phyloP scores from a whole-genome alignment of 257 asterid species.

The Euphrasia confusa region DNA sequence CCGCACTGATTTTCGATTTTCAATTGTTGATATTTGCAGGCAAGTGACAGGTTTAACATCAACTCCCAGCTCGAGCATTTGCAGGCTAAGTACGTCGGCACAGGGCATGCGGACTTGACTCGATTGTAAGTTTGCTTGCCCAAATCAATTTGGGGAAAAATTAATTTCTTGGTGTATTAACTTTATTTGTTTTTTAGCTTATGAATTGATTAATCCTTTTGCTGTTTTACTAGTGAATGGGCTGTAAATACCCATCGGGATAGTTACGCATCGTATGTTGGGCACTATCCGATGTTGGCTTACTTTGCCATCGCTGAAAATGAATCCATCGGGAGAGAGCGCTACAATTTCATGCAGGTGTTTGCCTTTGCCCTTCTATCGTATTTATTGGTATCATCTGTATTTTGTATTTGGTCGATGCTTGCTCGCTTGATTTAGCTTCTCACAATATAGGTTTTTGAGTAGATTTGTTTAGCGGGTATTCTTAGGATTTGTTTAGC shows the following conservation, averaged over 20 bases:
- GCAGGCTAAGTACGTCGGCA: conserved; percentile 99
- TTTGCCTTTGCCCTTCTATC: conserved; percentile 2
- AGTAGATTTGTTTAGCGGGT: not conserved
- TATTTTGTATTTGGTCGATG: not conserved
- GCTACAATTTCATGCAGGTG: conserved; percentile 99
- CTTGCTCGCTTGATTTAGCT: not conserved
- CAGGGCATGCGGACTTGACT: conserved; percentile 96
- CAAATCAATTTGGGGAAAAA: not conserved
- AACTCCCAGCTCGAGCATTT: conserved; percentile 97
- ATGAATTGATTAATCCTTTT: not conserved
- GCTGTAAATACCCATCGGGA: conserved; percentile 96
- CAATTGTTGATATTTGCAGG: conserved; percentile 42
- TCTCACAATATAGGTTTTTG: not conserved
- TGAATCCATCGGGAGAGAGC: conserved; percentile 96
- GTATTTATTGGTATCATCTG: not conserved
- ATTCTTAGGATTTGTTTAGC: too few relatives aligned
- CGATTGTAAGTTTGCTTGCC: conserved; percentile 68
- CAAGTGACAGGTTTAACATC: conserved; percentile 93
- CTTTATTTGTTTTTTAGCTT: not conserved
- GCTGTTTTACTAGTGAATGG: conserved; percentile 64
- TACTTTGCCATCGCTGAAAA: conserved; percentile 94
- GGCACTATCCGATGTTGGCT: conserved; percentile 84
- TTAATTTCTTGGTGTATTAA: not conserved
- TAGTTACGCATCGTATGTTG: conserved; percentile 83
- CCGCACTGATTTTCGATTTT: not conserved